Base-by-base conservation (phyloP, 352 stramenopile genomes). In the Pythium brassicae region DNA sequence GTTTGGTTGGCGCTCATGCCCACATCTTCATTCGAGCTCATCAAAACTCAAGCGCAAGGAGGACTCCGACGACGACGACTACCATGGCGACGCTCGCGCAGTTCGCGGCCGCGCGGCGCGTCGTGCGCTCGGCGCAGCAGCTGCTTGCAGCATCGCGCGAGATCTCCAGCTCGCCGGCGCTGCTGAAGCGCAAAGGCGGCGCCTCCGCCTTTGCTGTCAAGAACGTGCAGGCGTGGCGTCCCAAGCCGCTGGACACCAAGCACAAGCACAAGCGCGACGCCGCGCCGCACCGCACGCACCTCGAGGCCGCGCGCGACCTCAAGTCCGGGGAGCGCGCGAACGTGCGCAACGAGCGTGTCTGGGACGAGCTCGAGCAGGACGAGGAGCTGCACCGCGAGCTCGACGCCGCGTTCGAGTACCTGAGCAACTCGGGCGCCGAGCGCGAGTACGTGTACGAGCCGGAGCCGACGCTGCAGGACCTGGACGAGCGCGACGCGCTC, bases 371-470 rank as follows among this genome's bases (percentile, higher is more conserved):
- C 14, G 79, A 90, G 68, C 61, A 67, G 37, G 73, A 92, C 48
- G 54, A 69, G 2, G 72, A 83, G 66, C 62, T 92, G 47, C 78
- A 76, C 43, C 42, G 57, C 20, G 83, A 92, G 63, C 67, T 89
- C 43, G 79, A 92, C 62, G 67, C 72, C 6, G 78, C 83, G 4
- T 87, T 83, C 47, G 72, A 87, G 54, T 87, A 92, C 64, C 63
- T 89, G 7, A 71, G 86, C 52, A 84, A 84, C 47, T 72, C 79
- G 0, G 83, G 83, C 9, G 69, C 76, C 2, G 63, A 78, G 8
- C 71, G 78, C 27, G 70, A 88, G 43, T 90, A 92, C 62, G 55
- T 87, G 22, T 92, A 88, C 62, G 64, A 83, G 52, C 62, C 70
- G 10, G 83, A 90, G 48, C 66, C 74, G 51, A 85, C 69, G 42